Percentiles rank a stretch among this genome's conserved stretches.
These are phyloP conservation scores for Pascua sp. DNA, from an alignment of 1,284 basidiomycete species.

Conservation along the genomic window DNA sequence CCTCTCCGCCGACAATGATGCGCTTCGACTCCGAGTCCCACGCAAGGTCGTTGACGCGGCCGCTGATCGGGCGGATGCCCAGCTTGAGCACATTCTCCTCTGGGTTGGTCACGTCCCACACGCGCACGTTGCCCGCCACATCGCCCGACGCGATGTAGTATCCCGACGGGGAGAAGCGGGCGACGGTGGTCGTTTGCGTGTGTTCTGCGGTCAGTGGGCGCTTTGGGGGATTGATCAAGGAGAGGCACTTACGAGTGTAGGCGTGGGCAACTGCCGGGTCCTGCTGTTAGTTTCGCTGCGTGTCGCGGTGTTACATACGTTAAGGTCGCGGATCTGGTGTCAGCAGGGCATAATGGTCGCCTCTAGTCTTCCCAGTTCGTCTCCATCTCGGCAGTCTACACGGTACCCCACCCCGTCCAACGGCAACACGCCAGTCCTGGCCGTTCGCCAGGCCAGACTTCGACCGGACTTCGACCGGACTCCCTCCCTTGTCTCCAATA, in stretches of 20 bases:
- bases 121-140: constrained; percentile 69
- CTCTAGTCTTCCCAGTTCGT: too few relatives aligned
- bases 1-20: constrained; percentile 94
- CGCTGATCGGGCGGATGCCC: constrained; percentile 77
- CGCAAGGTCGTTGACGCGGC: constrained; percentile 83
- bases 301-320: constrained; percentile 45
- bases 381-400: too few relatives aligned
- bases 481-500: too few relatives aligned
- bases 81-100: constrained; percentile 75
- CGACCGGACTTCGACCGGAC: too few relatives aligned
- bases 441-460: too few relatives aligned
- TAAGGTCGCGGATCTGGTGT: constrained; percentile 61
- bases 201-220: constrained; percentile 58
- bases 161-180: constrained; percentile 87
- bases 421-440: too few relatives aligned
- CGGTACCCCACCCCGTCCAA: too few relatives aligned
- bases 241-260: constrained; percentile 39
- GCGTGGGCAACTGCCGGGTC: constrained; percentile 38
- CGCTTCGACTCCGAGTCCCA: constrained; percentile 98
- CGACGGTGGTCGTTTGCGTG: constrained; percentile 79
- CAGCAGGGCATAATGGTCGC: constrained; percentile 8
- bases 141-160: constrained; percentile 94
- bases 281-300: constrained; percentile 2
- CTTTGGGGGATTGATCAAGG: not conserved
- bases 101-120: constrained; percentile 90